These are phyloP conservation scores for Eimeria acervulina DNA, from an alignment of 169 alveolate species.

Conservation along the genomic window DNA sequence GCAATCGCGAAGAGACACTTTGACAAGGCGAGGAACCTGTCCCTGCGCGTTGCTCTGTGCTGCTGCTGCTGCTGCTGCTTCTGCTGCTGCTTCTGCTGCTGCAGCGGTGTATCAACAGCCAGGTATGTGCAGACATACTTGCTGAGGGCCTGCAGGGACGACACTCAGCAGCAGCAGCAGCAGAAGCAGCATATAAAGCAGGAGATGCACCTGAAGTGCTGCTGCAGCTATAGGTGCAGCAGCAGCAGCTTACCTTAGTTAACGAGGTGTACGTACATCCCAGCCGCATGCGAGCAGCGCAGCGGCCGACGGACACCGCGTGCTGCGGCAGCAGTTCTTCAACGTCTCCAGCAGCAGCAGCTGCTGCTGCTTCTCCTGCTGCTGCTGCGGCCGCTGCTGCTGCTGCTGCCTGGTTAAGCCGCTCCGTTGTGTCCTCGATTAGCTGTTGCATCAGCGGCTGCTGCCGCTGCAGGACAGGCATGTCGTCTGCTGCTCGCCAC, in stretches of 20 bases:
- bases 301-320: slow-evolving; percentile 30
- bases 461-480: slow-evolving; percentile 63
- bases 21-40: slow-evolving; percentile 19
- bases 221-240: background rate
- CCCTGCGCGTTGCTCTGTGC: slow-evolving; percentile 28
- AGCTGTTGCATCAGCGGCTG: slow-evolving; percentile 12
- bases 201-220: background rate
- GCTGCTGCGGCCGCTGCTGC: slow-evolving; percentile 38
- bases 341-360: background rate
- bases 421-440: slow-evolving; percentile 9
- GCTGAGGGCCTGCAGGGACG: slow-evolving; percentile 11
- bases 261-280: slow-evolving; percentile 45
- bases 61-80: slow-evolving; percentile 54
- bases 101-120: background rate
- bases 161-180: background rate
- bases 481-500: slow-evolving; percentile 54
- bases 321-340: slow-evolving; percentile 41
- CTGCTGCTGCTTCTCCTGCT: slow-evolving; percentile 29
- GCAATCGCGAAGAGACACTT: slow-evolving; percentile 43
- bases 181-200: background rate
- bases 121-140: slow-evolving; percentile 6
- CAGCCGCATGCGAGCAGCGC: slow-evolving; percentile 70
- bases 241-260: slow-evolving; percentile 39
- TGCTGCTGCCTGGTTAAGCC: slow-evolving; percentile 8
- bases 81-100: slow-evolving; percentile 27